Percentiles rank a stretch among this genome's conserved stretches.
phyloP scores from a whole-genome alignment of 768 basidiomycete genomes.

The Cytidiella melzeri region DNA sequence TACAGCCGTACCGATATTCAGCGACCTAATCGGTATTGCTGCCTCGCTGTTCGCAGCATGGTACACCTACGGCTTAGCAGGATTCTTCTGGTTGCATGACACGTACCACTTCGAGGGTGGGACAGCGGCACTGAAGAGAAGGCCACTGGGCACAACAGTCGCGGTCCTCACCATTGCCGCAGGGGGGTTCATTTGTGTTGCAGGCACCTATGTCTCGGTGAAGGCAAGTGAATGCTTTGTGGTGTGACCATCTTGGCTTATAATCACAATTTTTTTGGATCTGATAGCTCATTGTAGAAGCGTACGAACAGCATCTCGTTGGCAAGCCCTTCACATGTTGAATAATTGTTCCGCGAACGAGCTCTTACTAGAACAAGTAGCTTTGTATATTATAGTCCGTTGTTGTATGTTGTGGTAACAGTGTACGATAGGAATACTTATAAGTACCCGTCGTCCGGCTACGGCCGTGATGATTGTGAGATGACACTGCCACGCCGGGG shows the following conservation, averaged over 20 bases:
- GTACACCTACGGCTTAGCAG: conserved; percentile 51
- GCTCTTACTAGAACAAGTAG: too few species aligned
- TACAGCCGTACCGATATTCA: conserved; percentile 49
- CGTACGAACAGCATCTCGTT: conserved; percentile 36
- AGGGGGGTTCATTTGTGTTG: conserved; percentile 47
- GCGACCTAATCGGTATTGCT: conserved; percentile 45
- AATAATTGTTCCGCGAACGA: not conserved
- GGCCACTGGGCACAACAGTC: conserved; percentile 29
- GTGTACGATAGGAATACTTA: too few species aligned
- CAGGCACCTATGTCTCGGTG: conserved; percentile 47
- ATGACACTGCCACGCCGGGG: too few species aligned
- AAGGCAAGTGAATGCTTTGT: too few species aligned
- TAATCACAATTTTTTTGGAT: too few species aligned
- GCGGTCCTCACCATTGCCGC: conserved; percentile 39
- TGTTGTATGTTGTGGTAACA: too few species aligned
- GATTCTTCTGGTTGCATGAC: conserved; percentile 51
- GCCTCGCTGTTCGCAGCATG: conserved; percentile 52
- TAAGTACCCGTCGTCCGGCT: too few species aligned
- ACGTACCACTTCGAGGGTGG: conserved; percentile 34
- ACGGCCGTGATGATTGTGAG: too few species aligned
- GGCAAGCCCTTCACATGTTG: conserved; percentile 43
- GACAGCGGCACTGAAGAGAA: conserved; percentile 23
- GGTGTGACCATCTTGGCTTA: too few species aligned
- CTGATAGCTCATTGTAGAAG: conserved; percentile 38
- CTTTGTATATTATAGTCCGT: too few species aligned